A percentile compares a stretch with the other conserved stretches of the same genome.
These are phyloP conservation scores for Coffea canephora DNA, from an alignment of 257 asterid genomes.

Conservation along the genomic window DNA sequence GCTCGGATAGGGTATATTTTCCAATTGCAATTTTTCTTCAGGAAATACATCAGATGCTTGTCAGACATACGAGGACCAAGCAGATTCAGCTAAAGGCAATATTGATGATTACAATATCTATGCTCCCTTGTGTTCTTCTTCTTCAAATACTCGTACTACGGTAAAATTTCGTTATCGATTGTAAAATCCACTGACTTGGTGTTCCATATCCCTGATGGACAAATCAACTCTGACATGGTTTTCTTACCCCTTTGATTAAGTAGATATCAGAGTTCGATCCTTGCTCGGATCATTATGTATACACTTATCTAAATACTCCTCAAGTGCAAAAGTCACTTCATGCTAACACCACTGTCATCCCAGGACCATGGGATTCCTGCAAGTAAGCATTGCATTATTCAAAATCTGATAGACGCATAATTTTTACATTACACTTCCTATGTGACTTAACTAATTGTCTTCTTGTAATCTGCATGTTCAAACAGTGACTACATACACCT, in stretches of 20 bases:
- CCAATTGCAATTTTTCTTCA: slow-evolving; percentile 45
- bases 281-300: slow-evolving; percentile 38
- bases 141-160: background rate
- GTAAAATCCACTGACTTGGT: too few relatives aligned
- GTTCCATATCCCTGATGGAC: too few relatives aligned
- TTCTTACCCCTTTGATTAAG: too few relatives aligned
- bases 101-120: slow-evolving; percentile 42
- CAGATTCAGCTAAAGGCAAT: slow-evolving; percentile 15
- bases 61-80: slow-evolving; percentile 9
- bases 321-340: slow-evolving; percentile 56
- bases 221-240: too few relatives aligned
- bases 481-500: background rate
- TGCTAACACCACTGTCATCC: slow-evolving; percentile 40
- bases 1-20: slow-evolving; percentile 44
- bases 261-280: slow-evolving; percentile 40
- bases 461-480: too few relatives aligned
- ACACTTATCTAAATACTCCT: slow-evolving; percentile 38
- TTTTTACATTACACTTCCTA: too few relatives aligned
- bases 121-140: slow-evolving; percentile 41
- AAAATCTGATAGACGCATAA: too few relatives aligned
- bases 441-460: too few relatives aligned
- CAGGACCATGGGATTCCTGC: slow-evolving; percentile 48
- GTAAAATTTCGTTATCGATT: too few relatives aligned
- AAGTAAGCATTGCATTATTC: slow-evolving; percentile 24
- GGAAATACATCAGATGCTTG: slow-evolving; percentile 28